These are phyloP conservation scores for Trypethelium eluteriae DNA, from an alignment of 495 filamentous ascomycete species.

Conservation along the genomic window DNA sequence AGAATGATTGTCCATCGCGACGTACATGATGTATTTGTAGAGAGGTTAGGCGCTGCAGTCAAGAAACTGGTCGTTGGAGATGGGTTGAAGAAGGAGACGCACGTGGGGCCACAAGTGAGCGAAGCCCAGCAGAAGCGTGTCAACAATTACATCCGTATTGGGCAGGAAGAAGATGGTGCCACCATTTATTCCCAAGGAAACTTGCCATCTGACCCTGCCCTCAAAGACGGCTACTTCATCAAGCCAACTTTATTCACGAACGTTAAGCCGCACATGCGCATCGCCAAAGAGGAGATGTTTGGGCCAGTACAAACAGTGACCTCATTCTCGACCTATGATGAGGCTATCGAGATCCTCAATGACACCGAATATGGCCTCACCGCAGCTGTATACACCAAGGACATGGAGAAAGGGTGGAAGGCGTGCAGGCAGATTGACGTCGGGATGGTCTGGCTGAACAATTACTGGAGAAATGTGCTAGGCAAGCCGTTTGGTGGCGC, in stretches of 20 bases:
- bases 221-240: conserved; percentile 14
- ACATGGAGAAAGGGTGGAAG: background rate
- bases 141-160: conserved; percentile 9
- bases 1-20: conserved; percentile 14
- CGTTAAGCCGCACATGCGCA: conserved; percentile 15
- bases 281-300: conserved; percentile 28
- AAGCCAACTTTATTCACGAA: conserved; percentile 26
- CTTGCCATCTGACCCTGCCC: background rate
- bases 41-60: conserved; percentile 11
- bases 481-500: conserved; percentile 11
- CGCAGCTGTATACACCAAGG: conserved; percentile 8
- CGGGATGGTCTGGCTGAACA: conserved; percentile 10
- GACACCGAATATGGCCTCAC: conserved; percentile 9
- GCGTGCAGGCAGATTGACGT: conserved; percentile 11
- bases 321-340: conserved; percentile 7
- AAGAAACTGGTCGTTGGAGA: conserved; percentile 12
- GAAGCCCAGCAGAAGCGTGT: conserved; percentile 15
- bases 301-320: conserved; percentile 23
- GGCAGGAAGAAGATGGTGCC: conserved; percentile 7
- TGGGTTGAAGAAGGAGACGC: conserved; percentile 12
- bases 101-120: conserved; percentile 16
- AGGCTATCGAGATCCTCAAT: conserved; percentile 7
- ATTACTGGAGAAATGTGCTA: conserved; percentile 4
- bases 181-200: conserved; percentile 1
- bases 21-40: conserved; percentile 16